Evolutionary conservation across 805 yeast species (phyloP).

Genomic region (Clavispora santaluciae): DNA sequence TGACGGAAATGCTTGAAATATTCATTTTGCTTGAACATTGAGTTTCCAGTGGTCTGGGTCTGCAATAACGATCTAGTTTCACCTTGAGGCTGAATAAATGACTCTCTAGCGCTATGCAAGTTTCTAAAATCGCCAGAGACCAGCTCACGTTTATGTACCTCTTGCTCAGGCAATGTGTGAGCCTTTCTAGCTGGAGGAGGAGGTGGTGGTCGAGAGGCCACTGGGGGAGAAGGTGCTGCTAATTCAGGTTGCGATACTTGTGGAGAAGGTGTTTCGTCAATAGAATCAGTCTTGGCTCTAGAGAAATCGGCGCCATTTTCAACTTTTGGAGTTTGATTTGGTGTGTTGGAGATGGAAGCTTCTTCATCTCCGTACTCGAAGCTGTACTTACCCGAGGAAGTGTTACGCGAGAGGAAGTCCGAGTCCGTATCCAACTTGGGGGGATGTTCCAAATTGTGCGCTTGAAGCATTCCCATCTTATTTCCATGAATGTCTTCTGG

Average conservation of each 20-base stretch:
- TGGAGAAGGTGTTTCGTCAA: neutral
- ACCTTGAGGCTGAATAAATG: slow-evolving; percentile 16
- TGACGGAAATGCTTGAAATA: slow-evolving; percentile 33
- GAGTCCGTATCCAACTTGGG: slow-evolving; percentile 14
- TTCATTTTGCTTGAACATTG: slow-evolving; percentile 46
- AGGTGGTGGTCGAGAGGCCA: slow-evolving; percentile 33
- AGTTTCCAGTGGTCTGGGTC: slow-evolving; percentile 38
- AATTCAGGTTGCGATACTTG: neutral
- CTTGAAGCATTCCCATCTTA: slow-evolving; percentile 29
- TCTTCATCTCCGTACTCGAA: slow-evolving; percentile 40
- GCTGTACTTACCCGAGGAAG: slow-evolving; percentile 26
- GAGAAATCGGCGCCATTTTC: slow-evolving; percentile 2
- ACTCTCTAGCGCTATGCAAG: slow-evolving; percentile 37
- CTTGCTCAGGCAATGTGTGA: slow-evolving; percentile 12
- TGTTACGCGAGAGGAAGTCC: slow-evolving; percentile 12
- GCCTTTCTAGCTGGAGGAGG: slow-evolving; percentile 58
- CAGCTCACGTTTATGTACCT: slow-evolving; percentile 37
- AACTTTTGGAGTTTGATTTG: slow-evolving; percentile 14
- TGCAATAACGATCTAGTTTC: slow-evolving; percentile 17
- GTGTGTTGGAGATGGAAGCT: slow-evolving; percentile 26
- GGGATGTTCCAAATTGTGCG: slow-evolving; percentile 26
- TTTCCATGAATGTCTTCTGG: slow-evolving; percentile 18
- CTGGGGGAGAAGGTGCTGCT: neutral
- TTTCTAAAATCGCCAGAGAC: slow-evolving; percentile 45
- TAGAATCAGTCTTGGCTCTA: slow-evolving; percentile 1